These are phyloP conservation scores for Aspergillus bertholletiae DNA, from an alignment of 495 filamentous ascomycete genomes.

Conservation along the genomic window DNA sequence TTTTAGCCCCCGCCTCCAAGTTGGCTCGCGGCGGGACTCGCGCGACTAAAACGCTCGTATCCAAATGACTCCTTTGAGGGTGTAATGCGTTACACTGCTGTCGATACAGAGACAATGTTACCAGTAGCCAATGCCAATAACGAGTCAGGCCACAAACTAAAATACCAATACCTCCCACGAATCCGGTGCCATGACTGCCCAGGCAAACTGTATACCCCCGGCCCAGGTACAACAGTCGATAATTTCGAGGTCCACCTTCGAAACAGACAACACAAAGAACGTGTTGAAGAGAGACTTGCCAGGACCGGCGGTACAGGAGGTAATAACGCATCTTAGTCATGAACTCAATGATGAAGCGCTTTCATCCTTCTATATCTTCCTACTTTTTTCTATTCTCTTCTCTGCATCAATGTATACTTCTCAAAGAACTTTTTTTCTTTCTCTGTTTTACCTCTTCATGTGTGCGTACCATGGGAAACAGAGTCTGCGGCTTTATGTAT, in stretches of 20 bases:
- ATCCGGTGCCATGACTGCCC: conserved; percentile 90
- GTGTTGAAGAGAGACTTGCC: conserved; percentile 56
- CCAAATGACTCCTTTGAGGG: conserved; percentile 79
- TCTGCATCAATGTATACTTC: conserved; percentile 12
- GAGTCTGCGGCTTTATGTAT: conserved; percentile 9
- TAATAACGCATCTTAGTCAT: conserved; percentile 12
- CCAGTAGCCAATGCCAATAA: conserved; percentile 48
- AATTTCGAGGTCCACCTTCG: conserved; percentile 90
- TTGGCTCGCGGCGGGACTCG: conserved; percentile 71
- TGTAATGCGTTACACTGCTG: conserved; percentile 78
- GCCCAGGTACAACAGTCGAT: conserved; percentile 75
- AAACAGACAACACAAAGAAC: conserved; percentile 72
- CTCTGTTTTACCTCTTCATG: too few species aligned
- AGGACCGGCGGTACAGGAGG: conserved; percentile 13
- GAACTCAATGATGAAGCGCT: conserved; percentile 10
- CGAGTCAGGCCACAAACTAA: conserved; percentile 47
- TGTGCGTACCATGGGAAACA: conserved; percentile 1
- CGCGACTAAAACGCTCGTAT: conserved; percentile 58
- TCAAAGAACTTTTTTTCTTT: background rate
- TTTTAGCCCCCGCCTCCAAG: conserved; percentile 69
- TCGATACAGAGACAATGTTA: conserved; percentile 62
- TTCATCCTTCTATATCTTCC: too few species aligned
- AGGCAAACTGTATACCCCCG: conserved; percentile 87
- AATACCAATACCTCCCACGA: conserved; percentile 75
- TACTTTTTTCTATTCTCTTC: background rate